phyloP scores from a whole-genome alignment of 2,329 filamentous ascomycete species.

The Sporothrix inflata region DNA sequence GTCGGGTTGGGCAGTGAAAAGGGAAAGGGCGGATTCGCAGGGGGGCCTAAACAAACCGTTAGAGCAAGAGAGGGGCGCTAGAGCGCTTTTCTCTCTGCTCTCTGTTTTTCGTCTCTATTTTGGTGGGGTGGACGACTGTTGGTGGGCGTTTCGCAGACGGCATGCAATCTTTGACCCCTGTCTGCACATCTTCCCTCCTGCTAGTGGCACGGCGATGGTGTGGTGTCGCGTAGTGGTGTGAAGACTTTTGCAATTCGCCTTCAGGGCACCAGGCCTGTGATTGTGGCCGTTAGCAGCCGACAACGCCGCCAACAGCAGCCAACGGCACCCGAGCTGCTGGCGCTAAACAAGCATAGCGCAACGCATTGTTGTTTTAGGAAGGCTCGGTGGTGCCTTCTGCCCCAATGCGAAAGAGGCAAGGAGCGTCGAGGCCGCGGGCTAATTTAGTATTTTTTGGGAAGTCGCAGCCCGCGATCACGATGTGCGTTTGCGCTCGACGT shows the following conservation, averaged over 20 bases:
- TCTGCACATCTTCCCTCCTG: constrained; percentile 13
- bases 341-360: neutral
- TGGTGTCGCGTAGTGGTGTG: constrained; percentile 25
- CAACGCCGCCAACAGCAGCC: neutral
- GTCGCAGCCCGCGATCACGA: constrained; percentile 1
- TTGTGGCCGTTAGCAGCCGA: neutral
- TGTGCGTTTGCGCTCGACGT: neutral
- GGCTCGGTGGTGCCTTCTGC: constrained; percentile 15
- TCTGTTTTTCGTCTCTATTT: constrained; percentile 8
- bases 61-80: neutral
- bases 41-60: constrained; percentile 6
- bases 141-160: neutral
- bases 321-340: constrained; percentile 9
- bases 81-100: neutral
- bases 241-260: neutral
- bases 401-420: neutral
- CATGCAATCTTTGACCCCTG: constrained; percentile 16
- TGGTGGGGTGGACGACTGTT: neutral
- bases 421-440: neutral
- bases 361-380: constrained; percentile 14
- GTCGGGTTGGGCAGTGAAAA: constrained; percentile 5
- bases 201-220: constrained; percentile 4
- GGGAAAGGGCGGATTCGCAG: neutral
- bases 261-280: neutral
- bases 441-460: neutral